Conservation (phyloP, 371 early-diverging fungal species). For the Mortierella sp. region DNA sequence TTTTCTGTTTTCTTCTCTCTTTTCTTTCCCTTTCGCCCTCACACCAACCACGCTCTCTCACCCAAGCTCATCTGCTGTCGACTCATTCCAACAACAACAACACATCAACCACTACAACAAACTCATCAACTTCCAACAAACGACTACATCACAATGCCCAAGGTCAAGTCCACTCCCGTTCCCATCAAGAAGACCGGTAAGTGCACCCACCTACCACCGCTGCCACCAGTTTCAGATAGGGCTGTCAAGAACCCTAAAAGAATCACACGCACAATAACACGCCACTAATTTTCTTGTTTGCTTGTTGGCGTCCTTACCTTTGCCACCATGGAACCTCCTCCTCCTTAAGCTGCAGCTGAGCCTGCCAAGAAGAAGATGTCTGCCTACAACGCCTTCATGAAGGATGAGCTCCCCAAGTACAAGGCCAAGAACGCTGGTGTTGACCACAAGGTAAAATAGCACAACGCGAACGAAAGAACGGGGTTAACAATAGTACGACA, state of each 20-base stretch:
- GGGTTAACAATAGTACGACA: background rate
- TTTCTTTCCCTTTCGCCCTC: background rate
- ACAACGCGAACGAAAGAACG: background rate
- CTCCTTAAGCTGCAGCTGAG: constrained; percentile 1
- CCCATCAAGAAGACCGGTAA: constrained; percentile 43
- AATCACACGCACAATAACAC: background rate
- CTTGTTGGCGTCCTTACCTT: background rate
- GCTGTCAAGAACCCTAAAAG: background rate
- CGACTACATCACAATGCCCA: constrained; percentile 39
- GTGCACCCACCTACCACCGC: background rate
- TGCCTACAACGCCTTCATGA: constrained; percentile 82
- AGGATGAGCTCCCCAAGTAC: constrained; percentile 76
- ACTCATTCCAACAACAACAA: constrained; percentile 9
- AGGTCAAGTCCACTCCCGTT: constrained; percentile 39
- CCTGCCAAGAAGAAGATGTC: constrained; percentile 65
- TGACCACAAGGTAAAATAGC: constrained; percentile 67
- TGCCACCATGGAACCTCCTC: background rate
- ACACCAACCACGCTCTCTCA: background rate
- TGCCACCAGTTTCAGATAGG: background rate
- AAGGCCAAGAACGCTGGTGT: constrained; percentile 71
- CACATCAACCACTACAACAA: background rate
- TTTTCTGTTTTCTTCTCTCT: constrained; percentile 1
- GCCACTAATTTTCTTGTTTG: background rate
- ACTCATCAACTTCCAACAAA: background rate
- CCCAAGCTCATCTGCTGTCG: background rate